Evolutionary conservation across 495 filamentous ascomycete genomes (phyloP).

Genomic region (Lophium mytilinum): DNA sequence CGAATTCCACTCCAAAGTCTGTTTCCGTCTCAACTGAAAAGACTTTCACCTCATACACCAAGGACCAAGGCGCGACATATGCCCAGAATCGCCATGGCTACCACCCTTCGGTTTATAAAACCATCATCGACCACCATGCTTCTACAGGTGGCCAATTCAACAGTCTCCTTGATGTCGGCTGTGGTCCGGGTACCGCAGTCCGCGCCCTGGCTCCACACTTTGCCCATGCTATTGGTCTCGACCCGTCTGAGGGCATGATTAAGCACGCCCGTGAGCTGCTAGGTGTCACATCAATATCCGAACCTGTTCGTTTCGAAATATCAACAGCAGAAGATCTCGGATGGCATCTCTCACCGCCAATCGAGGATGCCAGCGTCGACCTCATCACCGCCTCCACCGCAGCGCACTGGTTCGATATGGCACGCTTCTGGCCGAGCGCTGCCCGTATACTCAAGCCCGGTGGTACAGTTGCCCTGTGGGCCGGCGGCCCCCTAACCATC

Average conservation of each 20-base stretch:
- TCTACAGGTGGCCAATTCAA: conserved; percentile 41
- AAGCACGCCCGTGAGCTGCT: conserved; percentile 35
- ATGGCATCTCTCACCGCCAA: neutral
- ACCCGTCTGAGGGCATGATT: conserved; percentile 50
- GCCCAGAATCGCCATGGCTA: conserved; percentile 38
- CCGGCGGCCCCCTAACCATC: conserved; percentile 3
- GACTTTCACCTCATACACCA: conserved; percentile 43
- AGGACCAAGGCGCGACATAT: conserved; percentile 40
- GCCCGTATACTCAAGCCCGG: conserved; percentile 49
- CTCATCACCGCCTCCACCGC: conserved; percentile 45
- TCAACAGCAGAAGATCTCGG: conserved; percentile 41
- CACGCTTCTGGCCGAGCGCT: conserved; percentile 52
- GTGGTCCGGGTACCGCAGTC: conserved; percentile 45
- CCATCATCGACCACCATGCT: conserved; percentile 42
- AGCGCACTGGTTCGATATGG: conserved; percentile 55
- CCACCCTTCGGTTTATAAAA: conserved; percentile 37
- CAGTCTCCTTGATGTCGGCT: conserved; percentile 47
- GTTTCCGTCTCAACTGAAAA: conserved; percentile 3
- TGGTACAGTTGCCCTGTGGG: conserved; percentile 52
- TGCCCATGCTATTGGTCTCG: conserved; percentile 42
- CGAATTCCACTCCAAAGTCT: neutral
- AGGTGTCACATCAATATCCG: conserved; percentile 26
- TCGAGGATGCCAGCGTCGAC: conserved; percentile 38
- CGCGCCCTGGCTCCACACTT: conserved; percentile 38
- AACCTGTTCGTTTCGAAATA: conserved; percentile 38